Evolutionary conservation across 805 yeast species (phyloP), one percentile per base, ranked within the genome.

Genomic region (Candida nitratophila): DNA sequence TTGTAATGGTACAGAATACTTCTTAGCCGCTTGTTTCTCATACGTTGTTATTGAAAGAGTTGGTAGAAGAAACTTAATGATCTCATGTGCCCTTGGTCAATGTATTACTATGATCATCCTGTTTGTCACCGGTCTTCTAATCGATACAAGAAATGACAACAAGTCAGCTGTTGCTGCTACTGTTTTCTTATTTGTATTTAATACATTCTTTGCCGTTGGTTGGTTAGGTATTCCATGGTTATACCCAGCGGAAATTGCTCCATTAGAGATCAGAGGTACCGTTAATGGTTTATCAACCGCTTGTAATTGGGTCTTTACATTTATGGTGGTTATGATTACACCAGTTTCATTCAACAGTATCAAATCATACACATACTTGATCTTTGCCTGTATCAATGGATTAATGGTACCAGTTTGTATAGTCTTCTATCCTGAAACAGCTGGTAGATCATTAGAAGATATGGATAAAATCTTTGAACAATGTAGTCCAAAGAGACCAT

Each of bases 301-400:
- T n/a, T 58, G 71, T 37, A 77, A 77, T 55, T 77, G 81, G 79
- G 55, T 69, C 5, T 67, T 68, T 52, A 75, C 74, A 52, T 77
- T 76, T 51, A 47, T 70, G 55, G 71, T 77, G 22, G 79, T 74
- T 27, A 70, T 73, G 71, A 60, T 65, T 35, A 62, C 69, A 2
- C 73, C 71, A 4, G 57, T 60, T 21, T 53, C 57, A 14, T 66
- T 68, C 52, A 50, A 53, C 24, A 56, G 50, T 39, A 67, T 67
- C 39, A 60, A 61, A 19, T 56, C 61, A 22, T 65, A 57, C 50
- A 66, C 72, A 1, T 69, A 65, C 48, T 52, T 64, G 9, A 56
- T 68, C 29, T 69, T 69, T 49, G 71, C 68, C 4, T 68, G 48
- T 16, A 61, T 68, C 39, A 69, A 69, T 47, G 68, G 24, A 3